Conservation (phyloP, 257 asterid species). For the Petunia axillaris region DNA sequence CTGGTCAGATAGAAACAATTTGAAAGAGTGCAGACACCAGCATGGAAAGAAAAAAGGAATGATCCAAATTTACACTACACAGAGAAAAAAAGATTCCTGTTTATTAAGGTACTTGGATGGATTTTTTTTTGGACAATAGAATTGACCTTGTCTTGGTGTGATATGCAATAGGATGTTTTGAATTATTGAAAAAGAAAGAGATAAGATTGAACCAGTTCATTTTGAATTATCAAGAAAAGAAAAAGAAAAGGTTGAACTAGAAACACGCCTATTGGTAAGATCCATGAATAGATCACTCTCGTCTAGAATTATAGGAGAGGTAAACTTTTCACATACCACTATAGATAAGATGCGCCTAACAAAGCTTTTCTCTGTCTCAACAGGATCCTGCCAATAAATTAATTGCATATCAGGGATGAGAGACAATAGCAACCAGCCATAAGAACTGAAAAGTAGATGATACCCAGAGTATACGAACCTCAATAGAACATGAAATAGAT, state of each 20-base stretch:
- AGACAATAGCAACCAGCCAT: conserved; percentile 9
- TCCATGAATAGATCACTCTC: conserved; percentile 11
- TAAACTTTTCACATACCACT: conserved; percentile 63
- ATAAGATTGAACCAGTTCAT: neutral
- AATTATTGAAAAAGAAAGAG: neutral
- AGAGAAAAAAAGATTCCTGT: neutral
- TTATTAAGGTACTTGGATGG: neutral
- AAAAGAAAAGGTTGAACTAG: conserved; percentile 12
- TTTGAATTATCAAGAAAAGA: conserved; percentile 9
- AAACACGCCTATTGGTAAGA: conserved; percentile 5
- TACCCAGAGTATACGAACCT: conserved; percentile 53
- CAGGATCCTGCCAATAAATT: conserved; percentile 73
- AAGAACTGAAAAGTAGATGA: conserved; percentile 24
- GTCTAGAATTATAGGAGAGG: neutral
- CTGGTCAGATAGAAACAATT: neutral
- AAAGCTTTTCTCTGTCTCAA: conserved; percentile 86
- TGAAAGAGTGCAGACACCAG: neutral
- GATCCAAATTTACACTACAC: conserved; percentile 9
- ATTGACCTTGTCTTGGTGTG: conserved; percentile 3
- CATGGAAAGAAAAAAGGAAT: neutral
- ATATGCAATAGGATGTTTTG: conserved; percentile 6
- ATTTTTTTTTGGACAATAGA: neutral
- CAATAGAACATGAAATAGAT: conserved; percentile 82
- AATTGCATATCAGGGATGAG: conserved; percentile 35
- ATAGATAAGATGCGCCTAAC: conserved; percentile 84